Conservation (phyloP, 1,284 basidiomycete genomes). For the Rhodotorula glutinis region DNA sequence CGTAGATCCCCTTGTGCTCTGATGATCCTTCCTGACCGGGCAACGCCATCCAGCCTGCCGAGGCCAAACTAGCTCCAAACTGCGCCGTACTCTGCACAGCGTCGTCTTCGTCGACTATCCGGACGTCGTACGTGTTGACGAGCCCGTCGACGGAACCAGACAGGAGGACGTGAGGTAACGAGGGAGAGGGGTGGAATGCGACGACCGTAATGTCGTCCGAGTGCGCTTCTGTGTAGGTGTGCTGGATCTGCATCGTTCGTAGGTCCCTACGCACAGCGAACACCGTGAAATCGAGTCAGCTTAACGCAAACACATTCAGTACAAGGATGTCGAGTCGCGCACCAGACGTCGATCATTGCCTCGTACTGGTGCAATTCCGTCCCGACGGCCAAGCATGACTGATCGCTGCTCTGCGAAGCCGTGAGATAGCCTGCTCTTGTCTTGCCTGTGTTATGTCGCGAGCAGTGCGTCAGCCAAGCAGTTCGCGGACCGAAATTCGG, state of each 20-base stretch:
- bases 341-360: slow-evolving; percentile 53
- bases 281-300: neutral
- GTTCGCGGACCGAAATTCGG: neutral
- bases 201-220: slow-evolving; percentile 55
- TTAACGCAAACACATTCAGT: neutral
- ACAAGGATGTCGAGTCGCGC: neutral
- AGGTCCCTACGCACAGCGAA: slow-evolving; percentile 46
- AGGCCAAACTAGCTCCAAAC: slow-evolving; percentile 37
- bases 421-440: slow-evolving; percentile 36
- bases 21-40: slow-evolving; percentile 7
- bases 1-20: slow-evolving; percentile 35
- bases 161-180: slow-evolving; percentile 48
- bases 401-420: slow-evolving; percentile 37
- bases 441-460: slow-evolving; percentile 15
- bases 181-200: slow-evolving; percentile 49
- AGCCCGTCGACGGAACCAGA: slow-evolving; percentile 53
- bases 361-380: slow-evolving; percentile 52
- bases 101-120: slow-evolving; percentile 53
- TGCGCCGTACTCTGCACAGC: slow-evolving; percentile 47
- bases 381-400: slow-evolving; percentile 48
- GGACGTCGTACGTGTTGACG: slow-evolving; percentile 50
- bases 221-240: slow-evolving; percentile 53
- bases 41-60: slow-evolving; percentile 40
- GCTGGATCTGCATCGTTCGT: slow-evolving; percentile 47
- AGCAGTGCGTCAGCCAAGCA: neutral